Evolutionary conservation across 2,329 filamentous ascomycete genomes (phyloP), one percentile per base, ranked within the genome.

Genomic region (Colletotrichum plurivorum): DNA sequence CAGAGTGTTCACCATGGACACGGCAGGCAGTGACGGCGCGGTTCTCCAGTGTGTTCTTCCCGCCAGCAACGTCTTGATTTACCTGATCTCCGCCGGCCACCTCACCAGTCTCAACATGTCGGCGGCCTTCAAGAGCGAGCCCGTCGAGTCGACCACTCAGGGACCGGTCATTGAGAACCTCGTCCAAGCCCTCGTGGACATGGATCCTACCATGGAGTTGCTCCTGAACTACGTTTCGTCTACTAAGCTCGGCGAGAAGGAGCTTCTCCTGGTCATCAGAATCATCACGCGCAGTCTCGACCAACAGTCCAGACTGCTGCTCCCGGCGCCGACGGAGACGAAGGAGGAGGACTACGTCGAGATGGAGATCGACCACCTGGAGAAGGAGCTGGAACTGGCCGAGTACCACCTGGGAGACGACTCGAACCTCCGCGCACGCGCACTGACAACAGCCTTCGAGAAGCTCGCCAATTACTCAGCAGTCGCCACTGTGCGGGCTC

Each of bases 251-350:
- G 88, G 89, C 4, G 84, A 92, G 48, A 81, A 85, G 4, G 92
- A 94, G 76, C 83, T 94, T 6, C 84, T 94, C 2, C 82, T 90
- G 64, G 88, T 90, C 4, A 87, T 94, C 60, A 87, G 89, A 61
- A 80, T 88, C 2, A 82, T 94, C 16, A 92, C 94, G 83, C 85
- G 88, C 54, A 94, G 90, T 73, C 85, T 95, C 48, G 91, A 92
- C 69, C 78, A 59, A 64, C 70, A 71, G 20, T 71, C 71, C 5
- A 71, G 70, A 57, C 62, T 71, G 20, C 53, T 72, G 36, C 63
- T 66, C n/a, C 67, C 71, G 27, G 69, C 63, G n/a, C 67, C 64
- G 5, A 67, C 70, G 22, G 71, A 67, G 20, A 63, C 55, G 15
- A 76, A 72, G 4, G 77, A 78, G 41, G 77, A 80, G 36, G 69